Percentiles rank a stretch among this genome's conserved stretches.
phyloP scores from a whole-genome alignment of 768 basidiomycete genomes.

The Mycena kentingensis region DNA sequence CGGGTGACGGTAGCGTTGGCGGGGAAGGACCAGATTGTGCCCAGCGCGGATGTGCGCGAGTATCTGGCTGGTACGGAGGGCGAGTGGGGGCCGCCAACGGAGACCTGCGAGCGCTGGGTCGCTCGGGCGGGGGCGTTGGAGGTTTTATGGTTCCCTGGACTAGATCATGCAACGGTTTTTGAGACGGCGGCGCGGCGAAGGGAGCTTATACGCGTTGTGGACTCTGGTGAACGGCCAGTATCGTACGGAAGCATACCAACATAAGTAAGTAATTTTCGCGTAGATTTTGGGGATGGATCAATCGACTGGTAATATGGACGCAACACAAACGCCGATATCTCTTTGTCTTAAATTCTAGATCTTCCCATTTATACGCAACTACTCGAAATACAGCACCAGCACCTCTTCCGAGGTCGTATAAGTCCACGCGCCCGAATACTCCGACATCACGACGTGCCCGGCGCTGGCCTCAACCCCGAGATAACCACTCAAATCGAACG shows the following conservation, averaged over 20 bases:
- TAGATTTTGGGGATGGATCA: neutral
- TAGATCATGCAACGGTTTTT: constrained; percentile 47
- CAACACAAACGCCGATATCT: neutral
- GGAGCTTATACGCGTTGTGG: constrained; percentile 33
- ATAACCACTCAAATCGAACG: neutral
- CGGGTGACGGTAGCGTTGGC: constrained; percentile 39
- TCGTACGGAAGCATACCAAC: constrained; percentile 10
- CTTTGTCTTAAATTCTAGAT: neutral
- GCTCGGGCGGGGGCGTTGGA: constrained; percentile 28
- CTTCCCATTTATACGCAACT: neutral
- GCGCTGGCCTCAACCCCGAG: neutral
- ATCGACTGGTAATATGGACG: neutral
- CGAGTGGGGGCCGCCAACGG: constrained; percentile 14
- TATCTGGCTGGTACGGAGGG: constrained; percentile 37
- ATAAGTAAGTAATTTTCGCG: neutral
- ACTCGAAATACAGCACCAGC: neutral
- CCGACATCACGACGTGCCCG: neutral
- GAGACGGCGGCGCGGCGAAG: constrained; percentile 34
- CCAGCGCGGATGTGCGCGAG: constrained; percentile 35
- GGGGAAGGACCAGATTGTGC: constrained; percentile 45
- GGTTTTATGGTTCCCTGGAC: constrained; percentile 38
- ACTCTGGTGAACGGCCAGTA: neutral
- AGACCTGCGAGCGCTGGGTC: constrained; percentile 28
- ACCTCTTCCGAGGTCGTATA: neutral
- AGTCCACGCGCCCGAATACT: neutral